Conservation (phyloP, 179 eudicot species). For the Beta lomatogona region DNA sequence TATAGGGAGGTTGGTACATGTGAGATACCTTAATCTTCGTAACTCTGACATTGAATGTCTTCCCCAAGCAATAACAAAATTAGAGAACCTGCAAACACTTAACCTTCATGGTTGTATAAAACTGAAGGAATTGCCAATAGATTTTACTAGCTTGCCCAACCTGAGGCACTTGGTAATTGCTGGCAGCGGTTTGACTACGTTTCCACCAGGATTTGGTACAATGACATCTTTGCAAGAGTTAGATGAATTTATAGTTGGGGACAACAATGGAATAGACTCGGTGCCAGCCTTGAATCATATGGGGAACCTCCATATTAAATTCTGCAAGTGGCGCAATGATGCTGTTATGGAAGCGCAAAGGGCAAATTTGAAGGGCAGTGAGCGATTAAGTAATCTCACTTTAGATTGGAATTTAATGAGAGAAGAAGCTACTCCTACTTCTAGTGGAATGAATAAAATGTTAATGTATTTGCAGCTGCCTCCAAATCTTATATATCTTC, state of each 20-base stretch:
- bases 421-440: background rate
- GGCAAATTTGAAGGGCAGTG: background rate
- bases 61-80: background rate
- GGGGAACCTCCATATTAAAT: background rate
- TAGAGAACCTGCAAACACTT: too few species aligned
- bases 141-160: too few species aligned
- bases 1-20: conserved; percentile 22
- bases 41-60: background rate
- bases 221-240: too few species aligned
- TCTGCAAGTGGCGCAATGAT: background rate
- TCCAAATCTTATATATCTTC: background rate
- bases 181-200: too few species aligned
- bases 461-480: background rate
- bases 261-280: conserved; percentile 4
- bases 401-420: background rate
- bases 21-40: conserved; percentile 30
- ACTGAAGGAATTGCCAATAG: too few species aligned
- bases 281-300: background rate
- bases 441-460: background rate
- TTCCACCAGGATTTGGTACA: too few species aligned
- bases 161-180: too few species aligned
- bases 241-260: conserved; percentile 11
- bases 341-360: background rate
- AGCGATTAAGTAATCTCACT: background rate
- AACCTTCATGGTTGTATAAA: too few species aligned